Base-by-base conservation (phyloP, 164 flowering plant species). In the Tetracentron sinense region DNA sequence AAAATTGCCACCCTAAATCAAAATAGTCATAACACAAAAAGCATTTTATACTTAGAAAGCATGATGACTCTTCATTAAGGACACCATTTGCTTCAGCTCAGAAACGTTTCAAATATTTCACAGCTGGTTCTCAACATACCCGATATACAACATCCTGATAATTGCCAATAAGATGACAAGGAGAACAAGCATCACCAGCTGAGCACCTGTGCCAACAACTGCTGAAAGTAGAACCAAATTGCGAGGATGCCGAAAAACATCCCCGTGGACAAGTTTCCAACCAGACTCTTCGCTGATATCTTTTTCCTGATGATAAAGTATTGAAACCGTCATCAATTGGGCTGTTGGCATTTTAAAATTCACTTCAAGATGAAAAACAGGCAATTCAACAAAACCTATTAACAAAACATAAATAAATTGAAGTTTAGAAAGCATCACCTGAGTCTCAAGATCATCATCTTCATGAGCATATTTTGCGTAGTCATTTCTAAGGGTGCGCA, bases 211-310 rank as follows among this genome's bases (percentile, higher is more conserved):
- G 42, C 99, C 99, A 78, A 94, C 96, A 70, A 91, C 79, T 64
- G 99, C 99, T 47, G 99, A 89, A 54, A 83, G 87, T 27, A 94
- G 25, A 71, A 82, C 95, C 61, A 91, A 72, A 73, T 48, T 84
- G 71, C 82, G 85, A 28, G 98, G 83, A 74, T 95, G 77, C 60
- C 99, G 79, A 69, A 94, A 94, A 64, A 94, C 99, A 86, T 94
- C 99, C 26, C 99, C 99, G 74, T 94, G 99, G 54, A 94, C 98
- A 80, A 94, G 97, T 69, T 94, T 94, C 98, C 98, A 94, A 38
- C 98, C 98, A 70, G 98, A 91, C 77, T 94, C 98, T 74, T 94
- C 98, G 74, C 88, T 94, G 22, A 86, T 97, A 81, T 94, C 98
- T 74, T 97, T 83, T 74, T 94, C 98, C 98, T 94, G 82, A 46